These are phyloP conservation scores for Starmerella kuoi DNA, from an alignment of 805 yeast species.

Conservation along the genomic window DNA sequence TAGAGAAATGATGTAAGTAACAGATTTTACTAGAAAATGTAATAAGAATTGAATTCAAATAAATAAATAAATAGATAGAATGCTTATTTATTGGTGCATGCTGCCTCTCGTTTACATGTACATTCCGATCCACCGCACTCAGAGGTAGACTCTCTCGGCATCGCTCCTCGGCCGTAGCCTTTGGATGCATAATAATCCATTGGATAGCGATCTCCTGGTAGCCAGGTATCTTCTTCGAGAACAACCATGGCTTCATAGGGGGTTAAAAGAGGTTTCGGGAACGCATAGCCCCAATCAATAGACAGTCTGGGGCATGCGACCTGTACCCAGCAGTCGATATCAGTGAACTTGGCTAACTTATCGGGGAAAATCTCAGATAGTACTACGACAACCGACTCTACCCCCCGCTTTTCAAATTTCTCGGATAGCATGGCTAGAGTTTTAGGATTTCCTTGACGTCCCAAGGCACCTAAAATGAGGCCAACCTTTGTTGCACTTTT, in stretches of 20 bases:
- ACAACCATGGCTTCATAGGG: slow-evolving; percentile 95
- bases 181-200: slow-evolving; percentile 89
- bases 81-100: no score
- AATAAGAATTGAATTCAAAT: no score
- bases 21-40: no score
- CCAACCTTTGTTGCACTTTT: slow-evolving; percentile 55
- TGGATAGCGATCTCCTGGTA: slow-evolving; percentile 48
- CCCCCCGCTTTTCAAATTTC: slow-evolving; percentile 42
- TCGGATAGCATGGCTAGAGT: slow-evolving; percentile 59
- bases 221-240: slow-evolving; percentile 48
- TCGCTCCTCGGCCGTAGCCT: slow-evolving; percentile 82
- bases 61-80: no score
- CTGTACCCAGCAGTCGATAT: slow-evolving; percentile 88
- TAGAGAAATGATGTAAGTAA: no score
- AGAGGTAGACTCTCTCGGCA: slow-evolving; percentile 41
- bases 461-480: slow-evolving; percentile 79
- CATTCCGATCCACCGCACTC: no score
- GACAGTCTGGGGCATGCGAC: slow-evolving; percentile 95
- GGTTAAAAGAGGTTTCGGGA: slow-evolving; percentile 77
- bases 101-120: no score
- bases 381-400: slow-evolving; percentile 65
- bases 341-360: slow-evolving; percentile 82
- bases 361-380: slow-evolving; percentile 88
- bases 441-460: slow-evolving; percentile 82
- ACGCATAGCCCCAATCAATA: slow-evolving; percentile 98